These are phyloP conservation scores for Chalciporus pseudorubinellus DNA, from an alignment of 768 basidiomycete species.

Conservation along the genomic window DNA sequence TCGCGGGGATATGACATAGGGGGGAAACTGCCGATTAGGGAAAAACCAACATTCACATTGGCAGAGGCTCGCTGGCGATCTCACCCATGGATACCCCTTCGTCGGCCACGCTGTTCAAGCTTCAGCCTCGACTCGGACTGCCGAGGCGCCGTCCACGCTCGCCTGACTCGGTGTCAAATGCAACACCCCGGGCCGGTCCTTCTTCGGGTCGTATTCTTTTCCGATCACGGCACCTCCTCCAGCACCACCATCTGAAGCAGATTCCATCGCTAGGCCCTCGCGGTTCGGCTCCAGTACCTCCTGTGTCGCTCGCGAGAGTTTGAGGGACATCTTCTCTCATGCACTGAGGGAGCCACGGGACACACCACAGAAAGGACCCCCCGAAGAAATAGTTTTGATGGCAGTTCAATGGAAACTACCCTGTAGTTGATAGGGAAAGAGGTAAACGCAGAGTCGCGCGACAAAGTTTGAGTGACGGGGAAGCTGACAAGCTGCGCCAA, in stretches of 20 bases:
- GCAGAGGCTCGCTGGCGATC: too few species aligned
- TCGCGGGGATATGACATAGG: too few species aligned
- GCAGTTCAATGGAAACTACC: constrained; percentile 57
- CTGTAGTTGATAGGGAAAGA: constrained; percentile 42
- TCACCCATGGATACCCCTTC: constrained; percentile 20
- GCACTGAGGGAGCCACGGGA: constrained; percentile 62
- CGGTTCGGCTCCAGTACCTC: constrained; percentile 32
- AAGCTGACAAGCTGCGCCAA: constrained; percentile 52
- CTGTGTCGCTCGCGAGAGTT: constrained; percentile 53
- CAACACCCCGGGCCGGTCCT: constrained; percentile 22
- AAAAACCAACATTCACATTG: too few species aligned
- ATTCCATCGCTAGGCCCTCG: constrained; percentile 11
- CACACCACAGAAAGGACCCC: constrained; percentile 55
- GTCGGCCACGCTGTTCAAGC: constrained; percentile 9
- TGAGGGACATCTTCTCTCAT: constrained; percentile 65
- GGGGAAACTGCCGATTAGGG: too few species aligned
- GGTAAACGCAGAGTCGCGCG: constrained; percentile 49
- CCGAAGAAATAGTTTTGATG: constrained; percentile 58
- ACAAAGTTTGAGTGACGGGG: constrained; percentile 67
- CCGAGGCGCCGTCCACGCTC: constrained; percentile 14
- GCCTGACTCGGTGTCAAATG: constrained; percentile 11
- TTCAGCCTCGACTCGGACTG: constrained; percentile 23
- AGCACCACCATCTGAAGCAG: constrained; percentile 27
- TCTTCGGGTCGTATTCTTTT: constrained; percentile 15
- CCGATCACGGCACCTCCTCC: constrained; percentile 16